Evolutionary conservation across 371 early-diverging fungal genomes (phyloP).

Genomic region (Mucor irregularis): DNA sequence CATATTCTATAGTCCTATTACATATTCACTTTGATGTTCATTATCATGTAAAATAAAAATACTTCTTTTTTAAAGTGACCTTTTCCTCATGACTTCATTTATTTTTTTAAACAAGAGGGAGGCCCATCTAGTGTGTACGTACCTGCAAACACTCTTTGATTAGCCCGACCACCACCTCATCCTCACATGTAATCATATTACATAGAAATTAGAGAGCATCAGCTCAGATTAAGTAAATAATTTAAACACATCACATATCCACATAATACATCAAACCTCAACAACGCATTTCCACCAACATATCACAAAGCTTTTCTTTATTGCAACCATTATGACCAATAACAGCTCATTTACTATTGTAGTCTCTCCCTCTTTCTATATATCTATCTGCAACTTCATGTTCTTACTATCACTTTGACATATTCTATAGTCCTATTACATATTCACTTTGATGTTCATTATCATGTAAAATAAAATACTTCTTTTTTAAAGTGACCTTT

Average conservation of each 20-base stretch:
- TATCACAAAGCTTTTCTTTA: not conserved
- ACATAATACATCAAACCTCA: not conserved
- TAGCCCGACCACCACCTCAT: conserved; percentile 56
- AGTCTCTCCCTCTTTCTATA: not conserved
- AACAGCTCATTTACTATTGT: too few relatives aligned
- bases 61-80: too few relatives aligned
- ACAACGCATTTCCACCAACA: not conserved
- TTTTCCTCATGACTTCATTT: too few relatives aligned
- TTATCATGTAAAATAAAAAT: conserved; percentile 4
- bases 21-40: not conserved
- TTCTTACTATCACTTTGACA: not conserved
- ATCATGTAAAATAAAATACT: conserved; percentile 4
- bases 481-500: too few relatives aligned
- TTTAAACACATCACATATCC: too few relatives aligned
- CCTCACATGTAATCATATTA: conserved; percentile 62
- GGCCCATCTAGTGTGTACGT: conserved; percentile 54
- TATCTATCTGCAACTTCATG: not conserved
- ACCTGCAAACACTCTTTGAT: conserved; percentile 59
- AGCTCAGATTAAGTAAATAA: conserved; percentile 10
- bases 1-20: conserved; percentile 1
- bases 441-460: not conserved
- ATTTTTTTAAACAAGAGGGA: not conserved
- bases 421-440: conserved; percentile 2
- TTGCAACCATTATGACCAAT: too few relatives aligned
- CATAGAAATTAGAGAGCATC: conserved; percentile 45